Base-by-base conservation (phyloP, 495 filamentous ascomycete species). In the Diplogelasinospora grovesii region DNA sequence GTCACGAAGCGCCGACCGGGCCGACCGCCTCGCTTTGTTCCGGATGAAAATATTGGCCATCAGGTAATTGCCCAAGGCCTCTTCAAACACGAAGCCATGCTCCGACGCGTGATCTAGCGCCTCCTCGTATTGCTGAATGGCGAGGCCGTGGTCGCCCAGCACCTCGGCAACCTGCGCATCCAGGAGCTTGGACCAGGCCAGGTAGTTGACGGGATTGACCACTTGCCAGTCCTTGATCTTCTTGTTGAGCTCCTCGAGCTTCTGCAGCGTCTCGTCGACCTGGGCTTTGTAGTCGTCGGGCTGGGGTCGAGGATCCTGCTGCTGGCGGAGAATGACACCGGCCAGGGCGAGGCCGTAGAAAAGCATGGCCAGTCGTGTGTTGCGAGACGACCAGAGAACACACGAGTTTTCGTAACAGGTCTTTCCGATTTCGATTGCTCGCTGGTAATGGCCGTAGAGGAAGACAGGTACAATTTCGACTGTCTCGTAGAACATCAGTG, bases 21-120 rank as follows among this genome's bases (percentile, higher is more conserved):
- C 89, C 25, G 86, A 82, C 43, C 89, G 61, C 34, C 81, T 79
- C 4, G 83, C 81, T 5, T 77, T 78, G 45, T 77, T 74, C 26
- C 88, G 70, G 30, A 86, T 67, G 41, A 88, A 78, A 45, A 82
- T 88, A 21, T 83, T 85, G 1, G 78, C 84, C 68, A 79, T 73
- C 25, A 93, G 57, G 61, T 93, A 88, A 51, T 84, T 81, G 5
- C 81, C 74, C 15, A 89, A 73, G 0, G 84, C 89, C 53, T 94
- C 83, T 48, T 94, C 89, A 28, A 93, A 71, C 8, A 77, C 60
- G 57, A 86, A 87, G 38, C 75, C 77, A 57, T 93, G 75, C 28
- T 89, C 70, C 43, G 88, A 75, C 28, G 82, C 81, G 59, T 93
- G 86, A 50, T 94, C 86, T 27, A 88, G 70, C 14, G 82, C 79